phyloP scores from a whole-genome alignment of 2,329 filamentous ascomycete genomes.

The Diaporthe sp. region DNA sequence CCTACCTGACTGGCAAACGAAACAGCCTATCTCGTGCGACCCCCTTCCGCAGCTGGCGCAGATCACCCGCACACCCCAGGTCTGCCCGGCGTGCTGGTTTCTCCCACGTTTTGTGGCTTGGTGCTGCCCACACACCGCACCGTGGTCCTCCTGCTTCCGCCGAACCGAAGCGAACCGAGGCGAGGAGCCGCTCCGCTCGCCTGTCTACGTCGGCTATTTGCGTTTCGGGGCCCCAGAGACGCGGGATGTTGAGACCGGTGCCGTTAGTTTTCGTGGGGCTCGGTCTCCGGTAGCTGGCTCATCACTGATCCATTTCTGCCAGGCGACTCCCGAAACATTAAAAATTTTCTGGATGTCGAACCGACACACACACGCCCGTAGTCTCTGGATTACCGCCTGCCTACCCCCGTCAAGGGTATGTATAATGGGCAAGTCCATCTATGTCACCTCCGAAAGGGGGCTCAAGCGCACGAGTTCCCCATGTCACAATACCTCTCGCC shows the following conservation, averaged over 20 bases:
- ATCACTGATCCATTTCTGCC: background rate
- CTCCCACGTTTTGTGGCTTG: slow-evolving; percentile 30
- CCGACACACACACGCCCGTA: background rate
- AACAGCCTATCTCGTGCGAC: background rate
- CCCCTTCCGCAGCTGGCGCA: slow-evolving; percentile 8
- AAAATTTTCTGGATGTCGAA: background rate
- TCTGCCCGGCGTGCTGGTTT: background rate
- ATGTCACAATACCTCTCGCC: background rate
- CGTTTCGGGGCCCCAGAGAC: background rate
- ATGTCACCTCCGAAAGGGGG: background rate
- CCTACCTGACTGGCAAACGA: background rate
- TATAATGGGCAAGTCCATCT: background rate
- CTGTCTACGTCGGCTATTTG: background rate
- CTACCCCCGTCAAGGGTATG: background rate
- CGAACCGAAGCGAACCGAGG: slow-evolving; percentile 22
- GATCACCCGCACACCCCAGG: slow-evolving; percentile 9
- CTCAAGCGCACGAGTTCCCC: background rate
- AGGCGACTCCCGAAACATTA: background rate
- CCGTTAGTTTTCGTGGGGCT: background rate
- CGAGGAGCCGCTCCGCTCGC: background rate
- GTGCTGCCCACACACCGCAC: background rate
- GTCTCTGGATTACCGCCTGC: background rate
- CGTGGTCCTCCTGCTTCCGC: background rate
- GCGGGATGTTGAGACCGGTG: background rate
- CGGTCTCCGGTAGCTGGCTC: background rate